A percentile compares a stretch with the other conserved stretches of the same genome.
These are phyloP conservation scores for Trypanosoma boissoni DNA, from an alignment of 208 protist species.

Conservation along the genomic window DNA sequence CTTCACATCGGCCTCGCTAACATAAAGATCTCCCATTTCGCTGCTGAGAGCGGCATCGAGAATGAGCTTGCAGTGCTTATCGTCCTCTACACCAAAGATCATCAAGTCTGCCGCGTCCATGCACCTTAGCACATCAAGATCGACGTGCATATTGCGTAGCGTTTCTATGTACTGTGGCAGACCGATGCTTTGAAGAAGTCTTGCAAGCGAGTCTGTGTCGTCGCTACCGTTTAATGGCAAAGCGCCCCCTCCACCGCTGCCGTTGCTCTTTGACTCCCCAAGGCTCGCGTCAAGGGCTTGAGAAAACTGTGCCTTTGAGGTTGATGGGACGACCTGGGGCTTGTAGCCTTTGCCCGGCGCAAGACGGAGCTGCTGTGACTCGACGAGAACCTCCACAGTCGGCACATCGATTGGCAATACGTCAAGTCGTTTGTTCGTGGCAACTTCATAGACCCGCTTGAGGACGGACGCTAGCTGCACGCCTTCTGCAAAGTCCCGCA, in stretches of 20 bases:
- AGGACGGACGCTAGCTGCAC: slow-evolving; percentile 9
- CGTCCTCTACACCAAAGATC: slow-evolving; percentile 24
- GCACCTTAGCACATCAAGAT: slow-evolving; percentile 25
- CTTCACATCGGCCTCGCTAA: neutral
- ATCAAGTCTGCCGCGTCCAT: slow-evolving; percentile 28
- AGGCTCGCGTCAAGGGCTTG: slow-evolving; percentile 11
- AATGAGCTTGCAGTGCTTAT: slow-evolving; percentile 20
- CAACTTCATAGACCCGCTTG: slow-evolving; percentile 9
- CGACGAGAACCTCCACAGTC: slow-evolving; percentile 16
- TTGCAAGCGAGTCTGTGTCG: slow-evolving; percentile 14
- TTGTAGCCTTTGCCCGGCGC: slow-evolving; percentile 20
- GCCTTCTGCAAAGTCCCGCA: slow-evolving; percentile 20
- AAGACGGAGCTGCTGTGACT: slow-evolving; percentile 19
- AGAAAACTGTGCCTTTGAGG: slow-evolving; percentile 12
- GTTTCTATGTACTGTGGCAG: slow-evolving; percentile 17
- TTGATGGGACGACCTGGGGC: slow-evolving; percentile 16
- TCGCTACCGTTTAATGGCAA: too few relatives aligned
- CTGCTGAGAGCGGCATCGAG: slow-evolving; percentile 14
- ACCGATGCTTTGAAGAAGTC: slow-evolving; percentile 20
- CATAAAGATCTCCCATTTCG: neutral
- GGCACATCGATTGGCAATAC: slow-evolving; percentile 23
- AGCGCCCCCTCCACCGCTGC: neutral
- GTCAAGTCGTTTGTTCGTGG: slow-evolving; percentile 9
- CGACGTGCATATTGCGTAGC: slow-evolving; percentile 23
- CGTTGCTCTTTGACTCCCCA: neutral